phyloP scores from a whole-genome alignment of 75 land plant genomes.

The Selaginella tamariscina region DNA sequence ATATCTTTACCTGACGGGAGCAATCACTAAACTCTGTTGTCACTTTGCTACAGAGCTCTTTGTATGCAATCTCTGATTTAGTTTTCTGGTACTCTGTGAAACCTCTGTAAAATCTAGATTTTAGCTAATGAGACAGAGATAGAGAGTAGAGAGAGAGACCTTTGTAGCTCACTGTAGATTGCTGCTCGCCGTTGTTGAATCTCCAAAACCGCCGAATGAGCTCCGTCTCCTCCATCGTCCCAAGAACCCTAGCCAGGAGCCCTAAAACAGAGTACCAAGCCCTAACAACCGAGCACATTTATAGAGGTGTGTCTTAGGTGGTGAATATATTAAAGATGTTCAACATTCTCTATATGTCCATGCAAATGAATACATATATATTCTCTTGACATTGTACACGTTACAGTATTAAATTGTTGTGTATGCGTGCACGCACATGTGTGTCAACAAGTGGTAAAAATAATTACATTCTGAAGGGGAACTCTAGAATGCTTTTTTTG shows the following conservation, averaged over 20 bases:
- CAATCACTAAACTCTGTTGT: neutral
- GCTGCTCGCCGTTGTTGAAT: neutral
- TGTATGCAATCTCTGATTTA: neutral
- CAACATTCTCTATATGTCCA: no score
- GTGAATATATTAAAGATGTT: no score
- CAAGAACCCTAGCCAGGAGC: neutral
- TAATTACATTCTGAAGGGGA: no score
- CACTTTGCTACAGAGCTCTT: neutral
- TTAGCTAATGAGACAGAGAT: neutral
- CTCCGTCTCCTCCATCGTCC: neutral
- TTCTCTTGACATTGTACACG: no score
- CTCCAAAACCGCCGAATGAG: neutral
- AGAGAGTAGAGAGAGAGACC: neutral
- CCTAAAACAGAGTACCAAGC: neutral
- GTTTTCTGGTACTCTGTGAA: neutral
- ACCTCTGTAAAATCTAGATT: neutral
- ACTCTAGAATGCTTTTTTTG: no score
- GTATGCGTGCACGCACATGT: no score
- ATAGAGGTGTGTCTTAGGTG: neutral
- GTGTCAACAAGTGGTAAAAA: no score
- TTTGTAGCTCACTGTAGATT: neutral
- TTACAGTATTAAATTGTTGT: no score
- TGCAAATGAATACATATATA: no score
- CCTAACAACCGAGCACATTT: neutral
- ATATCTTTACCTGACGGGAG: neutral